A percentile compares a stretch with the other conserved stretches of the same genome.
These are phyloP conservation scores for Mantamonas sphyraenae DNA, from an alignment of 78 protist genomes.

Conservation along the genomic window DNA sequence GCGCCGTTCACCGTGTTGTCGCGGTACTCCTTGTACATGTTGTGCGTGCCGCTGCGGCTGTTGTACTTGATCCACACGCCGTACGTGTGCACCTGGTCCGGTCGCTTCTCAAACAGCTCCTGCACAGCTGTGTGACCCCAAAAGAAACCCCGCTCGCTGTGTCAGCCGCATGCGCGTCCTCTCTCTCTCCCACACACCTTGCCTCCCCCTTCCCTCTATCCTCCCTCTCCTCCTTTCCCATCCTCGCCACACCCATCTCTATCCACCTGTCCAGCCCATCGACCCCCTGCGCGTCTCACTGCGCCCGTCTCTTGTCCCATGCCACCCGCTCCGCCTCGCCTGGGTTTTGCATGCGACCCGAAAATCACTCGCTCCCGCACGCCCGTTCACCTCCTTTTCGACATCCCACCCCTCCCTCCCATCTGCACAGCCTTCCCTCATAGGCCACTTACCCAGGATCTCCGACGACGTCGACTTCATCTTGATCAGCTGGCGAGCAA, in stretches of 20 bases:
- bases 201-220: background rate
- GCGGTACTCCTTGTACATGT: conserved; percentile 96
- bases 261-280: background rate
- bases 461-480: conserved; percentile 91
- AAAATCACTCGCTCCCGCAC: background rate
- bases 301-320: no score
- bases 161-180: background rate
- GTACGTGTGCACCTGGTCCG: conserved; percentile 80
- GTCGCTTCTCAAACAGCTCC: conserved; percentile 78
- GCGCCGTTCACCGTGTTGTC: conserved; percentile 74
- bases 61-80: conserved; percentile 94
- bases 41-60: conserved; percentile 92
- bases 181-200: background rate
- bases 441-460: conserved; percentile 51
- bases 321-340: no score
- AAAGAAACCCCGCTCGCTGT: background rate
- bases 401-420: background rate
- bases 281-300: background rate
- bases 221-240: background rate
- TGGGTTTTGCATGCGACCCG: background rate
- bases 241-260: background rate
- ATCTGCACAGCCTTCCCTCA: background rate
- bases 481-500: conserved; percentile 74
- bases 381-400: background rate
- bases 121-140: background rate